These are phyloP conservation scores for Amanita polypyramis DNA, from an alignment of 768 basidiomycete genomes.

Conservation along the genomic window DNA sequence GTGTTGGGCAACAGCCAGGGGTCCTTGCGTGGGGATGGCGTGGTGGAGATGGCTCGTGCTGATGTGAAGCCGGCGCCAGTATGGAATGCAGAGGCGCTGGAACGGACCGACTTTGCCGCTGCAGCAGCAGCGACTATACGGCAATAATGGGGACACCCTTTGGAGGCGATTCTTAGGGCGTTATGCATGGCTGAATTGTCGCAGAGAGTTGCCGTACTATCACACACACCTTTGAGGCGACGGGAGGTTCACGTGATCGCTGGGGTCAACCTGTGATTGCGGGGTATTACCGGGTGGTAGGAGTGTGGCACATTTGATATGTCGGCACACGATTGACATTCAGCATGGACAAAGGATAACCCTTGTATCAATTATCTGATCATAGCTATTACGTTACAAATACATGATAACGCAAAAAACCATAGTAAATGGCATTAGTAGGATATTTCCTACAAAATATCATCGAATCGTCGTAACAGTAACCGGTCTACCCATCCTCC, in stretches of 20 bases:
- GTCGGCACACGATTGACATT: no score
- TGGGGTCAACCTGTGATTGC: no score
- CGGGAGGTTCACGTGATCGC: slow-evolving; percentile 2
- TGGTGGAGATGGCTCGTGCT: slow-evolving; percentile 17
- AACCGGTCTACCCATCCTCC: slow-evolving; percentile 84
- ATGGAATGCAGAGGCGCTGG: not conserved
- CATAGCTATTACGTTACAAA: not conserved
- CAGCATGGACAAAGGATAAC: no score
- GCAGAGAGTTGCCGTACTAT: no score
- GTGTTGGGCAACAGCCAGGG: slow-evolving; percentile 80
- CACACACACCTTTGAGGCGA: not conserved
- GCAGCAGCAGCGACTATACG: not conserved
- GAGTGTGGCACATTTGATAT: not conserved
- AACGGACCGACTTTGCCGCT: not conserved
- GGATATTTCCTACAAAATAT: slow-evolving; percentile 14
- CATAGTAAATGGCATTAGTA: not conserved
- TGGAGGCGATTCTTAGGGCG: not conserved
- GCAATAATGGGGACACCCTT: not conserved
- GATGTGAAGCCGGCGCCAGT: not conserved
- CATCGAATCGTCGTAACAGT: slow-evolving; percentile 55
- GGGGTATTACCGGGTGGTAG: no score
- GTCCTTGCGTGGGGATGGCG: slow-evolving; percentile 28
- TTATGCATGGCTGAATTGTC: not conserved
- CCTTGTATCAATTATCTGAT: no score
- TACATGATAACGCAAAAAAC: not conserved